A percentile compares a stretch with the other conserved stretches of the same genome.
phyloP scores from a whole-genome alignment of 331 rosid species.

The Quercus tomentella region DNA sequence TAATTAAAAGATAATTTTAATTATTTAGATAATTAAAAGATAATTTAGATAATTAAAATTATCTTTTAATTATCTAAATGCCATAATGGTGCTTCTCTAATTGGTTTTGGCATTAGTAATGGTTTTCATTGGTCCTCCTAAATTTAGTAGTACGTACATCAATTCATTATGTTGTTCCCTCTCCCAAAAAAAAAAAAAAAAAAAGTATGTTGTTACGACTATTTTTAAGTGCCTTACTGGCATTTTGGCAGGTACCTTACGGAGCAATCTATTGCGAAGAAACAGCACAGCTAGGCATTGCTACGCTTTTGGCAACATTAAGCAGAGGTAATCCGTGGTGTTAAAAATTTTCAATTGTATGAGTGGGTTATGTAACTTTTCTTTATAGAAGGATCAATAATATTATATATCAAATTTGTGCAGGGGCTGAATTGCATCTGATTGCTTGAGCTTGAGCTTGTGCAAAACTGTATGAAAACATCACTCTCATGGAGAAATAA shows the following conservation, averaged over 20 bases:
- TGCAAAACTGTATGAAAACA: too few species aligned
- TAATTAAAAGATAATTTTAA: too few species aligned
- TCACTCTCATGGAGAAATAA: too few species aligned
- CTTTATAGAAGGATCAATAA: not conserved
- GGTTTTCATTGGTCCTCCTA: not conserved
- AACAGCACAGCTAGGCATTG: conserved; percentile 20
- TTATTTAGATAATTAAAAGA: too few species aligned
- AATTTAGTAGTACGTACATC: not conserved
- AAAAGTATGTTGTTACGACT: not conserved
- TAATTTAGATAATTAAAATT: too few species aligned
- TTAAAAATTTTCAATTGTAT: not conserved
- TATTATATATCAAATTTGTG: not conserved
- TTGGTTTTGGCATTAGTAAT: not conserved
- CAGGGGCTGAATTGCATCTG: not conserved
- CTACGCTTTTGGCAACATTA: conserved; percentile 1
- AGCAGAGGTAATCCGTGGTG: not conserved
- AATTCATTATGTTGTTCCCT: not conserved
- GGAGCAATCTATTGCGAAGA: conserved; percentile 34
- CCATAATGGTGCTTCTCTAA: not conserved
- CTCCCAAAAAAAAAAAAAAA: too few species aligned
- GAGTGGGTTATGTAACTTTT: not conserved
- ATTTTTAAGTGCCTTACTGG: not conserved
- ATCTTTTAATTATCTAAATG: not conserved
- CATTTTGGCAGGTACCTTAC: conserved; percentile 34
- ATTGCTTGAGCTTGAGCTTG: not conserved